These are phyloP conservation scores for Bacidia rubella DNA, from an alignment of 495 filamentous ascomycete species.

Conservation along the genomic window DNA sequence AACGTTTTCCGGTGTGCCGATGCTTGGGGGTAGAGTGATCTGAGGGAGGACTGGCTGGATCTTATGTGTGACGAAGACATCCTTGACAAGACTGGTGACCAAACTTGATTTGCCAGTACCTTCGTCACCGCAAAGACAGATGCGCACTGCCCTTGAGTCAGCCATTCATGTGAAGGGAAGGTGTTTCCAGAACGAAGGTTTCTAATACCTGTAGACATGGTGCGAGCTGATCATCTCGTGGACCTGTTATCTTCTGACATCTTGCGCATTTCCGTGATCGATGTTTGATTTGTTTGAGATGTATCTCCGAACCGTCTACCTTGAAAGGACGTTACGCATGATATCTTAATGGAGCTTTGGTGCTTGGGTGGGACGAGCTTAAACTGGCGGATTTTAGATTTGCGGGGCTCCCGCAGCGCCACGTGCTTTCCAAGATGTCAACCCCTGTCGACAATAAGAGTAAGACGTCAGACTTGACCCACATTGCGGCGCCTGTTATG, in stretches of 20 bases:
- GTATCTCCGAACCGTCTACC: no score
- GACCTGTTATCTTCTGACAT: no score
- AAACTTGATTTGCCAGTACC: constrained; percentile 45
- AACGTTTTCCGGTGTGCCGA: constrained; percentile 86
- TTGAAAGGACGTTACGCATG: no score
- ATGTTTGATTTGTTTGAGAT: no score
- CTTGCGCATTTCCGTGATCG: no score
- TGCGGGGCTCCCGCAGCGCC: neutral
- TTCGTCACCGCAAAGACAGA: constrained; percentile 94
- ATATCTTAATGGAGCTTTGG: no score
- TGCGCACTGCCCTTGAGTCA: constrained; percentile 46
- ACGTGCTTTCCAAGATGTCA: neutral
- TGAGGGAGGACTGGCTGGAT: constrained; percentile 89
- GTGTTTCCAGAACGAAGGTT: no score
- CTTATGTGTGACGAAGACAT: constrained; percentile 83
- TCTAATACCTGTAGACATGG: constrained; percentile 11
- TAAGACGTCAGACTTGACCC: neutral
- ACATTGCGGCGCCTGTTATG: neutral
- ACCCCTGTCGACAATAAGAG: neutral
- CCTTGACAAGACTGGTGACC: constrained; percentile 63
- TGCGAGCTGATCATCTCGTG: no score
- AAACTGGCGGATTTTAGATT: neutral
- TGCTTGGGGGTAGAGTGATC: constrained; percentile 79
- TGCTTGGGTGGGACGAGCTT: neutral
- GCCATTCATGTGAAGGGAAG: no score